Conservation (phyloP, 108 stramenopile genomes). For the Cyclotella distinguenda region DNA sequence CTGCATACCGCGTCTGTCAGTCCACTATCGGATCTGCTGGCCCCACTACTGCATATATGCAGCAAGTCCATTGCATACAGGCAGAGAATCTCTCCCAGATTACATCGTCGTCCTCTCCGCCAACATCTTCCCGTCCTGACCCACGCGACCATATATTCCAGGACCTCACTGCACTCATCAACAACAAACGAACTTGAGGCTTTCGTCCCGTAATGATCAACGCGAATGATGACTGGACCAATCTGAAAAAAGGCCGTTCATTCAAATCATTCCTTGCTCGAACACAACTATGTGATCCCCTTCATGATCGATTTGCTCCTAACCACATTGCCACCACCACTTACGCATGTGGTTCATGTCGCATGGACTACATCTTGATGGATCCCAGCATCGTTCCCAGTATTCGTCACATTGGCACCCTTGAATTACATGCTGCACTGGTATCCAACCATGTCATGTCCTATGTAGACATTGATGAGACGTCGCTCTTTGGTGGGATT, state of each 20-base stretch:
- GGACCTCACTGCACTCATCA: too few relatives aligned
- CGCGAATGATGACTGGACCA: too few relatives aligned
- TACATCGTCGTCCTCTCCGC: too few relatives aligned
- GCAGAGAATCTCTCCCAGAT: not conserved
- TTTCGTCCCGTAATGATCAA: too few relatives aligned
- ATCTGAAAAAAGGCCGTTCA: too few relatives aligned
- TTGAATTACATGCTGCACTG: slow-evolving; percentile 5
- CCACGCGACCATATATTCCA: too few relatives aligned
- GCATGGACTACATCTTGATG: slow-evolving; percentile 2
- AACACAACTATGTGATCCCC: not conserved
- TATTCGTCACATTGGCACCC: slow-evolving; percentile 3
- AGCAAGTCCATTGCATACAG: not conserved
- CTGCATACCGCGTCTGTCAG: slow-evolving; percentile 10
- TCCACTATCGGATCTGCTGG: not conserved
- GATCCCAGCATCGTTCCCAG: not conserved
- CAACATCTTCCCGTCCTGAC: not conserved
- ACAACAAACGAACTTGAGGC: too few relatives aligned
- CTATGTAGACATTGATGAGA: slow-evolving; percentile 3
- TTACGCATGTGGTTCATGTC: not conserved
- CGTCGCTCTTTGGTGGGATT: not conserved
- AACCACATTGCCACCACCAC: not conserved
- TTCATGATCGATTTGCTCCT: not conserved
- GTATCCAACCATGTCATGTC: slow-evolving; percentile 1
- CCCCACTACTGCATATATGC: not conserved
- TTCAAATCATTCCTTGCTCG: too few relatives aligned